A percentile compares a stretch with the other conserved stretches of the same genome.
These are phyloP conservation scores for Ophiognomonia clavigignenti-juglandacearum DNA, from an alignment of 2,329 filamentous ascomycete species.

Conservation along the genomic window DNA sequence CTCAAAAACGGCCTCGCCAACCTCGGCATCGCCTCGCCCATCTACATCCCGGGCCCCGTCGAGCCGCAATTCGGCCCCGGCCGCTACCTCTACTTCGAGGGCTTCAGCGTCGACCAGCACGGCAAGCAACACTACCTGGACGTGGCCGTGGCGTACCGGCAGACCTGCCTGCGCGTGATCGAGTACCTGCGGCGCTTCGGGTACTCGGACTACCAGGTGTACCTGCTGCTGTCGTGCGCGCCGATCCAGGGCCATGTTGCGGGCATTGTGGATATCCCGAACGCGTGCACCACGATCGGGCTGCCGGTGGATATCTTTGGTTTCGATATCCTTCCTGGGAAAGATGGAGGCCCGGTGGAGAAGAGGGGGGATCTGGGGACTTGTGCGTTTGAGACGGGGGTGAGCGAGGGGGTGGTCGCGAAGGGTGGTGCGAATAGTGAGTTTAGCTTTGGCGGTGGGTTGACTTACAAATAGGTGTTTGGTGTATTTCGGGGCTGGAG, in stretches of 20 bases:
- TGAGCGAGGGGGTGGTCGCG: slow-evolving; percentile 38
- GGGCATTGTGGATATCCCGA: slow-evolving; percentile 86
- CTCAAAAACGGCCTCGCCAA: slow-evolving; percentile 75
- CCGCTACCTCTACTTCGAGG: slow-evolving; percentile 79
- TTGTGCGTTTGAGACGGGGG: slow-evolving; percentile 60
- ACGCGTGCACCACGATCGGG: slow-evolving; percentile 84
- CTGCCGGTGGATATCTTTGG: slow-evolving; percentile 93
- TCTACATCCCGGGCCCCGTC: slow-evolving; percentile 82
- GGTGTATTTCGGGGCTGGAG: too few relatives aligned
- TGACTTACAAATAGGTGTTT: slow-evolving; percentile 37
- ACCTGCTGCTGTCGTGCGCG: slow-evolving; percentile 78
- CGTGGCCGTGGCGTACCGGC: slow-evolving; percentile 78
- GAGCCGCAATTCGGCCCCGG: slow-evolving; percentile 84
- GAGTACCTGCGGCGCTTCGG: slow-evolving; percentile 76
- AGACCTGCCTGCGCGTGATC: slow-evolving; percentile 63
- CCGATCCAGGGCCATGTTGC: slow-evolving; percentile 85
- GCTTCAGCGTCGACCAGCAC: slow-evolving; percentile 82
- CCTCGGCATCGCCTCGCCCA: slow-evolving; percentile 73
- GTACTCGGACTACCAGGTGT: slow-evolving; percentile 71
- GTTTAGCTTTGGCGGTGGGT: slow-evolving; percentile 44
- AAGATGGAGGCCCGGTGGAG: slow-evolving; percentile 50
- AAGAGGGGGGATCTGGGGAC: slow-evolving; percentile 57
- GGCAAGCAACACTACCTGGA: slow-evolving; percentile 90
- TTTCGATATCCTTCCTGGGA: slow-evolving; percentile 83
- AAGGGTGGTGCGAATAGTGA: slow-evolving; percentile 42